phyloP scores from a whole-genome alignment of 2,329 filamentous ascomycete species.

The Stachybotrys chartarum region DNA sequence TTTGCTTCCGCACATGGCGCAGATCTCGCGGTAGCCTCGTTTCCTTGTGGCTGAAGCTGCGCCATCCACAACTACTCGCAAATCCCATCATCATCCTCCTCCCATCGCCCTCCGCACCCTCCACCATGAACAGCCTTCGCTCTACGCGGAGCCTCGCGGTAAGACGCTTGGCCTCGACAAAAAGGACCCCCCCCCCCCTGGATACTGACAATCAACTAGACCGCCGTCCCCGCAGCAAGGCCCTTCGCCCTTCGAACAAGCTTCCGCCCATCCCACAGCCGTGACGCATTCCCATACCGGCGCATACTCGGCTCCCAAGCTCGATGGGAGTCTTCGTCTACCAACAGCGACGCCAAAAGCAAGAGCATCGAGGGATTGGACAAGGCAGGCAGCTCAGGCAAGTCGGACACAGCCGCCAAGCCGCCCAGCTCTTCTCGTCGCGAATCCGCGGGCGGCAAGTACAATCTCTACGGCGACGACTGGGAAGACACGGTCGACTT shows the following conservation, averaged over 20 bases:
- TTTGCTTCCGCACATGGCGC: background rate
- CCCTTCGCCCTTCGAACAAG: conserved; percentile 7
- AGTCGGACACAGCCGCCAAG: conserved; percentile 1
- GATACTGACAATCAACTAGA: background rate
- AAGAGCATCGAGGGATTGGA: background rate
- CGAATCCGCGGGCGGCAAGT: conserved; percentile 20
- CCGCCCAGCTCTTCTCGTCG: conserved; percentile 11
- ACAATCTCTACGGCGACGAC: conserved; percentile 30
- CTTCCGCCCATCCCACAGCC: conserved; percentile 5
- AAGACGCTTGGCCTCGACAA: background rate
- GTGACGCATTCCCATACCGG: background rate
- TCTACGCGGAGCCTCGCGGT: background rate
- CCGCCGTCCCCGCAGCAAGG: conserved; percentile 7
- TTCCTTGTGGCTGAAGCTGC: background rate
- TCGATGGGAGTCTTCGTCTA: background rate
- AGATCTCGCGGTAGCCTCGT: background rate
- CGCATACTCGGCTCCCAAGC: background rate
- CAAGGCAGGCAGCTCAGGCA: background rate
- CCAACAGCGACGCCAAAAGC: background rate
- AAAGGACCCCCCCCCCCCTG: background rate
- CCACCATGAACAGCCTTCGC: background rate
- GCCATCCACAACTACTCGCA: background rate
- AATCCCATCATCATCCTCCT: background rate
- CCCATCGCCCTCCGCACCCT: background rate
- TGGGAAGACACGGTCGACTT: conserved; percentile 37